Evolutionary conservation across 345 rosid species (phyloP).

Genomic region (Salix purpurea): DNA sequence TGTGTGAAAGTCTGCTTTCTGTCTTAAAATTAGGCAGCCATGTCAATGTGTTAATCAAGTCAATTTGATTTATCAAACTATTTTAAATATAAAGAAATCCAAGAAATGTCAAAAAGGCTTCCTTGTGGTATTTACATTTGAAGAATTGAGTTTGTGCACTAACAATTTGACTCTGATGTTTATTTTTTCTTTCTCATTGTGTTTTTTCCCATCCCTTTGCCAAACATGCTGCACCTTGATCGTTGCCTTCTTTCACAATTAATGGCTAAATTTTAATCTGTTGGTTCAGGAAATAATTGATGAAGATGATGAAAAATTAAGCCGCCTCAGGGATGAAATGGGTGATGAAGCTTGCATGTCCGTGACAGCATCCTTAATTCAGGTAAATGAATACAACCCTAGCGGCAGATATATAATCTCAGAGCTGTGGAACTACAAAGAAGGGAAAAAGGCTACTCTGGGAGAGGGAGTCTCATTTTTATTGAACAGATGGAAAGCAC

Average conservation of each 20-base stretch:
- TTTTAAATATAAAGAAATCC: not conserved
- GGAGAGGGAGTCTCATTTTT: constrained; percentile 57
- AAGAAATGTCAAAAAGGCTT: not conserved
- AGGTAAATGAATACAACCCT: constrained; percentile 84
- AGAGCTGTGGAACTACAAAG: constrained; percentile 74
- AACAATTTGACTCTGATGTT: not conserved
- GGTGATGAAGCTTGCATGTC: constrained; percentile 57
- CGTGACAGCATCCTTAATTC: constrained; percentile 57
- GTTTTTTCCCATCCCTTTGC: not conserved
- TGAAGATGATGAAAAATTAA: constrained; percentile 63
- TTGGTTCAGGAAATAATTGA: constrained; percentile 59
- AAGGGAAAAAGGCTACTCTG: constrained; percentile 59
- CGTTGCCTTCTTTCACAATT: not conserved
- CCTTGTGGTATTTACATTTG: not conserved
- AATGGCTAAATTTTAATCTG: constrained; percentile 1
- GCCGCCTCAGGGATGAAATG: constrained; percentile 46
- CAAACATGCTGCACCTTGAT: not conserved
- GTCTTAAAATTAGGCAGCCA: not conserved
- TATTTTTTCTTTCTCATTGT: not conserved
- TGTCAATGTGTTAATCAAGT: not conserved
- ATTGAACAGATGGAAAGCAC: constrained; percentile 46
- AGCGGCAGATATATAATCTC: constrained; percentile 81
- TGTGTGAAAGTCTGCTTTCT: not conserved
- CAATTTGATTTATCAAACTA: not conserved
- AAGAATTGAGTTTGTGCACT: not conserved